phyloP scores from a whole-genome alignment of 2,329 filamentous ascomycete species.

The Arthrobotrys entomopaga region DNA sequence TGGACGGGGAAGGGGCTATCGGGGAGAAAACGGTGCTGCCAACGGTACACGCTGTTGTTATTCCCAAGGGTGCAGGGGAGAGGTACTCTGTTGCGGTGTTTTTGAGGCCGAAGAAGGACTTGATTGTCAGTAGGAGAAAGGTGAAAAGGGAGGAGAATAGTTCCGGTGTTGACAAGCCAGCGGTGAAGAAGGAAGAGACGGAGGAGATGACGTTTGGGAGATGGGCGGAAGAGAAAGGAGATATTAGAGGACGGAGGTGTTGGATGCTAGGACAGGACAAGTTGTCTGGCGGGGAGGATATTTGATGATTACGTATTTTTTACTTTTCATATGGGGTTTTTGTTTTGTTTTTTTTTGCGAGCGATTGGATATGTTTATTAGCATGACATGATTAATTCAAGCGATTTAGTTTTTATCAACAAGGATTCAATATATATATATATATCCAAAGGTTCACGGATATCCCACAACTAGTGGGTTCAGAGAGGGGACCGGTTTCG shows the following conservation, averaged over 20 bases:
- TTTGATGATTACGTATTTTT: no score
- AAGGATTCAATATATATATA: no score
- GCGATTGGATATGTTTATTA: no score
- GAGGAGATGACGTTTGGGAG: constrained; percentile 45
- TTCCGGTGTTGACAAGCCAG: no score
- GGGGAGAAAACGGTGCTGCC: constrained; percentile 37
- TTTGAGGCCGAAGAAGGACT: constrained; percentile 38
- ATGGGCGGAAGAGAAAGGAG: constrained; percentile 52
- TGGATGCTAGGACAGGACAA: constrained; percentile 51
- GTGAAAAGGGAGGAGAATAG: constrained; percentile 13
- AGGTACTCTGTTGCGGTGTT: constrained; percentile 51
- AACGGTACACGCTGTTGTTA: constrained; percentile 39
- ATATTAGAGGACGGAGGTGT: constrained; percentile 35
- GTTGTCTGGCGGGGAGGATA: constrained; percentile 24
- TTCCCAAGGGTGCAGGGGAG: constrained; percentile 34
- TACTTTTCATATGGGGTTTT: no score
- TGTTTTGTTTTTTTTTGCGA: no score
- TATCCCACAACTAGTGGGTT: no score
- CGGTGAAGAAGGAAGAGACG: constrained; percentile 9
- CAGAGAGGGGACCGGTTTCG: no score
- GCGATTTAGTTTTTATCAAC: no score
- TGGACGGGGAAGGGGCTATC: constrained; percentile 15
- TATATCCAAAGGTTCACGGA: no score
- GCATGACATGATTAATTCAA: no score
- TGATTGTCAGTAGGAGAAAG: constrained; percentile 28